Base-by-base conservation (phyloP, 2,329 filamentous ascomycete genomes). In the Myriosclerotinia scirpicola region DNA sequence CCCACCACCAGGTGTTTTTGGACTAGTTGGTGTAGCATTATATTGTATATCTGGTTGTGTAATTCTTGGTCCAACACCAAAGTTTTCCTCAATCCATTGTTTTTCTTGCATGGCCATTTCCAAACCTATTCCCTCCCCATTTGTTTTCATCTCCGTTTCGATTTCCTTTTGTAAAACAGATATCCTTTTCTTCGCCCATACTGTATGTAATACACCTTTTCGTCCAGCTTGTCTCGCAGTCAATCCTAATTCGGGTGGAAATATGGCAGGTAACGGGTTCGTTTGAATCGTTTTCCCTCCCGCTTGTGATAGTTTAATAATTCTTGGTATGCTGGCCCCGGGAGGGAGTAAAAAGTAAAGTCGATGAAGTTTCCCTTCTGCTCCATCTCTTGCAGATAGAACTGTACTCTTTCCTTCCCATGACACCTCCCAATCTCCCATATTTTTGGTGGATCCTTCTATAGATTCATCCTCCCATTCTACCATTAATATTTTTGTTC, bases 401-500 rank as follows among this genome's bases (percentile, higher is more conserved):
- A 91, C 85, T 0, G 87, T 87, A 38, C 84, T 86, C 77, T 95
- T 96, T 54, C 91, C 90, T 53, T 93, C 87, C 92, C 93, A 96
- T 2, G 87, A 89, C 26, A 96, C 88, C 67, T 90, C 85, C 92
- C 92, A 96, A 54, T 73, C 69, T 9, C 71, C 72, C 56, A 68
- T 65, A 50, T 83, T 84, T 2, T 83, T 84, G 0, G 74, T 75
- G 3, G 46, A 36, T 44, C 52, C 59, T 76, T 89, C 86, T 75
- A 91, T 87, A 63, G 71, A 71, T 36, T 71, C 70, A 76, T 89
- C 86, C 76, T 91, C 87, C 93, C 93, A 97, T 77, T 97, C 92
- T 50, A 96, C 89, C 92, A 97, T 95, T 73, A 97, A 81, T 70
- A 97, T 89, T 81, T 96, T 97, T 69, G 92, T 96, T 52, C 92